phyloP scores from a whole-genome alignment of 2,329 filamentous ascomycete species.

The Hymenoscyphus occultus region DNA sequence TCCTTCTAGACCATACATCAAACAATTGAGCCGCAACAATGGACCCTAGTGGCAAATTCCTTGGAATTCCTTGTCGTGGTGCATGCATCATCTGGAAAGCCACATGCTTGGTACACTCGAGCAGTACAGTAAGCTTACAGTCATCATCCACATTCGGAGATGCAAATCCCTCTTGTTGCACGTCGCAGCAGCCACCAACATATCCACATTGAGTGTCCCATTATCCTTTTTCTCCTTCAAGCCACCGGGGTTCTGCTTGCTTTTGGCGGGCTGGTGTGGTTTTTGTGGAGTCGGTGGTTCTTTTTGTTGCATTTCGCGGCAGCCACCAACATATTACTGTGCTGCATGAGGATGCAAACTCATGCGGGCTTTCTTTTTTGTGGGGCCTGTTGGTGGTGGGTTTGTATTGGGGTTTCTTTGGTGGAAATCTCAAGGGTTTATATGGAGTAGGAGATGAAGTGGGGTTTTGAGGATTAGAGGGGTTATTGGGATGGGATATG shows the following conservation, averaged over 20 bases:
- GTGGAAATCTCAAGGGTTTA: too few species aligned
- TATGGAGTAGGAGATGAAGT: too few species aligned
- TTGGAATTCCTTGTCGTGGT: not conserved
- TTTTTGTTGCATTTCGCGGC: not conserved
- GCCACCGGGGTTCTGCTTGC: not conserved
- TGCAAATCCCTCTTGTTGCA: not conserved
- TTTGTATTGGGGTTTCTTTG: not conserved
- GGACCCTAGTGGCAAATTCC: not conserved
- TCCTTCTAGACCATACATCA: not conserved
- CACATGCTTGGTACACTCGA: not conserved
- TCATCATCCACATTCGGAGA: not conserved
- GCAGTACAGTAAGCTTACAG: not conserved
- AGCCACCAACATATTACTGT: constrained; percentile 1
- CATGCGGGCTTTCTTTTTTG: not conserved
- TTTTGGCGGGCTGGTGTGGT: not conserved
- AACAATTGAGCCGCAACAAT: not conserved
- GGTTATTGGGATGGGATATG: too few species aligned
- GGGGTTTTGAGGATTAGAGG: too few species aligned
- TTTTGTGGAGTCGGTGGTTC: not conserved
- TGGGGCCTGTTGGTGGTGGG: not conserved
- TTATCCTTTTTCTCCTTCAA: not conserved
- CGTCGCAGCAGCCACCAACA: not conserved
- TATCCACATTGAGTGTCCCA: not conserved
- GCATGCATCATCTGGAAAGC: not conserved
- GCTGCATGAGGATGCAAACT: not conserved